Percentiles rank a stretch among this genome's conserved stretches.
phyloP scores from a whole-genome alignment of 768 basidiomycete genomes.

The Coprinopsis sp. region DNA sequence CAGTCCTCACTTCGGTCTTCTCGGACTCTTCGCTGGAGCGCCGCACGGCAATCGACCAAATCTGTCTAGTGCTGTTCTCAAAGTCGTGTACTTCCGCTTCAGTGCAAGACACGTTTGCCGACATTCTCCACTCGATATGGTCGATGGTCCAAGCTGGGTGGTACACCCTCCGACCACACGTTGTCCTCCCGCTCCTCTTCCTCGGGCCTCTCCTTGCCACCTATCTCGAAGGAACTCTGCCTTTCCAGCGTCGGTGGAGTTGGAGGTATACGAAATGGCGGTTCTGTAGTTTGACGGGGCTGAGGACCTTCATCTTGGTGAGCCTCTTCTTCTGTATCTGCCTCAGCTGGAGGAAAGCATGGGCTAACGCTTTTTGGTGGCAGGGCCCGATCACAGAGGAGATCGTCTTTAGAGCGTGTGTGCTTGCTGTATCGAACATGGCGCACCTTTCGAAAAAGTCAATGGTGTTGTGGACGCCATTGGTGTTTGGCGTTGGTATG shows the following conservation, averaged over 20 bases:
- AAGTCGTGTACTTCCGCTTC: too few species aligned
- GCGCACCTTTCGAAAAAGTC: slow-evolving; percentile 47
- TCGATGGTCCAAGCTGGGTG: too few species aligned
- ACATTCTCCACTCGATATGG: too few species aligned
- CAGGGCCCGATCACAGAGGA: slow-evolving; percentile 93
- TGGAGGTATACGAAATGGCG: slow-evolving; percentile 33
- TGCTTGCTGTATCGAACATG: slow-evolving; percentile 69
- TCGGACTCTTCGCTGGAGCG: too few species aligned
- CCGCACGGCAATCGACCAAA: too few species aligned
- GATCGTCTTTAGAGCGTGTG: slow-evolving; percentile 82
- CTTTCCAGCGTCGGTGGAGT: slow-evolving; percentile 50
- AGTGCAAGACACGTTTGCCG: too few species aligned
- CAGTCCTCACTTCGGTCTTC: too few species aligned
- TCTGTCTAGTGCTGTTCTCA: too few species aligned
- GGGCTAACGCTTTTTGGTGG: slow-evolving; percentile 14
- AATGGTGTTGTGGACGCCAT: slow-evolving; percentile 77
- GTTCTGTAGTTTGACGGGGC: slow-evolving; percentile 50
- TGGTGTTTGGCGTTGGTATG: slow-evolving; percentile 86
- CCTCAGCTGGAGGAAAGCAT: slow-evolving; percentile 11
- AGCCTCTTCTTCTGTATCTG: background rate
- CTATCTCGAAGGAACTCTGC: slow-evolving; percentile 44
- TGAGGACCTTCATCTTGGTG: slow-evolving; percentile 65
- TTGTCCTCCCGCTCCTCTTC: slow-evolving; percentile 72
- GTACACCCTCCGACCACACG: slow-evolving; percentile 45
- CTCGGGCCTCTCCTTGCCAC: slow-evolving; percentile 68